These are phyloP conservation scores for Proteromonas lacertae DNA, from an alignment of 352 stramenopile species.

Conservation along the genomic window DNA sequence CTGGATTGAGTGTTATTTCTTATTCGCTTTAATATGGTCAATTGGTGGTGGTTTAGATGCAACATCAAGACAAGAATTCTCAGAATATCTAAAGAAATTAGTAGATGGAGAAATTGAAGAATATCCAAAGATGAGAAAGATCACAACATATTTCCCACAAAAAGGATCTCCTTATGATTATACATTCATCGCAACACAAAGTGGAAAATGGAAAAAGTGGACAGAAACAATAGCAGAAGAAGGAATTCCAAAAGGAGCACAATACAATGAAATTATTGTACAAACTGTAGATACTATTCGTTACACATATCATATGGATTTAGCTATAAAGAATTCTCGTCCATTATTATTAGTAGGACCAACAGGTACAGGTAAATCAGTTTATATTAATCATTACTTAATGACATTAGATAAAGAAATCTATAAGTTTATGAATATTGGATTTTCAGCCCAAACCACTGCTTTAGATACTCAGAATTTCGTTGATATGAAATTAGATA, in stretches of 20 bases:
- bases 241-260: background rate
- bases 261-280: conserved; percentile 37
- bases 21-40: conserved; percentile 58
- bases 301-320: conserved; percentile 57
- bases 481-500: conserved; percentile 65
- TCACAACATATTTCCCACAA: background rate
- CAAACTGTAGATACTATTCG: conserved; percentile 63
- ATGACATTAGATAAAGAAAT: conserved; percentile 23
- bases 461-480: conserved; percentile 62
- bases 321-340: conserved; percentile 26
- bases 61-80: conserved; percentile 25
- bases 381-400: conserved; percentile 56
- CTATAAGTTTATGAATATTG: conserved; percentile 20
- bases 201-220: conserved; percentile 5
- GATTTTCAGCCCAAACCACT: conserved; percentile 63
- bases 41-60: conserved; percentile 33
- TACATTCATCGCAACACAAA: background rate
- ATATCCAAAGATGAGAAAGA: background rate
- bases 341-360: conserved; percentile 47
- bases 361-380: conserved; percentile 60
- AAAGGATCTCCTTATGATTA: background rate
- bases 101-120: conserved; percentile 18
- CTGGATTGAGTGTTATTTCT: conserved; percentile 31
- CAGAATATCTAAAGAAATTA: conserved; percentile 30
- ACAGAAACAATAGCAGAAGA: conserved; percentile 3